phyloP scores from a whole-genome alignment of 164 flowering plant genomes.

The Paratinospora sagittata region DNA sequence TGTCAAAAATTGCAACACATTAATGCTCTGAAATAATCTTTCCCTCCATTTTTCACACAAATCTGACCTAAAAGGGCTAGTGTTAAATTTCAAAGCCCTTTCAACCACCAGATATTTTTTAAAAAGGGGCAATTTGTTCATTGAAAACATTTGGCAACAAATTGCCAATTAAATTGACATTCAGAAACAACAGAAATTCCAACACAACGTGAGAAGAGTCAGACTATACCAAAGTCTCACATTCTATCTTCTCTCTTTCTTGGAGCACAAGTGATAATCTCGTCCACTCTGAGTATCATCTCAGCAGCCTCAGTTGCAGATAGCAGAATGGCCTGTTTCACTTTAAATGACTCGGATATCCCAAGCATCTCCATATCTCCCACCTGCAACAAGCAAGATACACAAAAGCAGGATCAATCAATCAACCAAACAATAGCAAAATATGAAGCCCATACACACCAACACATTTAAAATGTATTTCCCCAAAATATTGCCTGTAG shows the following conservation, averaged over 20 bases:
- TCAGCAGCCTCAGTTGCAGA: slow-evolving; percentile 99
- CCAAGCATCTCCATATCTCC: slow-evolving; percentile 89
- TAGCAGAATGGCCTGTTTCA: slow-evolving; percentile 88
- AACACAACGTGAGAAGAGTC: background rate
- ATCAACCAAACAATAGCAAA: background rate
- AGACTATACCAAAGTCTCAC: slow-evolving; percentile 21
- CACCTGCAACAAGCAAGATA: slow-evolving; percentile 38
- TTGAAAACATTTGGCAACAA: slow-evolving; percentile 1
- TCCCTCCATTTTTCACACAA: too few species aligned
- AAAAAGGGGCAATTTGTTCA: background rate
- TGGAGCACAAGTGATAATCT: slow-evolving; percentile 96
- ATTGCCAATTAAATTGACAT: background rate
- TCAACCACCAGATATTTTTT: background rate
- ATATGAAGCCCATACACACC: background rate
- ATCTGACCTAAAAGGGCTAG: background rate
- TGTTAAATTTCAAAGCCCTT: background rate
- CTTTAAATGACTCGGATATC: slow-evolving; percentile 90
- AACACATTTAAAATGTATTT: too few species aligned
- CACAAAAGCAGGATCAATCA: background rate
- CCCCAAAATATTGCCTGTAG: too few species aligned
- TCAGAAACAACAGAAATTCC: background rate
- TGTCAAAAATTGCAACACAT: too few species aligned
- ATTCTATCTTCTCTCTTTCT: slow-evolving; percentile 90
- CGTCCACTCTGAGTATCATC: slow-evolving; percentile 98
- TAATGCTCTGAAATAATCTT: too few species aligned